phyloP scores from a whole-genome alignment of 2,329 filamentous ascomycete genomes.

The Cladosporium sp. region DNA sequence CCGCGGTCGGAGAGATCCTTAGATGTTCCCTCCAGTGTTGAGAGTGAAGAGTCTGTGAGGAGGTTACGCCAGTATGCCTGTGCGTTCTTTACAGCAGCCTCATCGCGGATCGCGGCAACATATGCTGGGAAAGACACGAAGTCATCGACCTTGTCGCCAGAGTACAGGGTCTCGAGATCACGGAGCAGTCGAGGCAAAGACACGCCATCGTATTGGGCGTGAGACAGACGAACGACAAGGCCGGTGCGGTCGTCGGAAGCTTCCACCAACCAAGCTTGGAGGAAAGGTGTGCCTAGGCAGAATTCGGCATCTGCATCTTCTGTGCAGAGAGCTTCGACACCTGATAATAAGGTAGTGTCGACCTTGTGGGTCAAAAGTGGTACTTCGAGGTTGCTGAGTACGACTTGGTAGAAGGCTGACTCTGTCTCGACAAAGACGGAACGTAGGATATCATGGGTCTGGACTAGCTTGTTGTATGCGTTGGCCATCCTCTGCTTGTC shows the following conservation, averaged over 20 bases:
- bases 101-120: neutral
- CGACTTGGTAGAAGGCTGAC: slow-evolving; percentile 9
- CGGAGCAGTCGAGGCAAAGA: slow-evolving; percentile 58
- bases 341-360: slow-evolving; percentile 21
- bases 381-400: slow-evolving; percentile 22
- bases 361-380: slow-evolving; percentile 29
- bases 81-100: neutral
- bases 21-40: neutral
- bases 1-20: slow-evolving; percentile 2
- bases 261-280: slow-evolving; percentile 29
- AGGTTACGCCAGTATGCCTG: slow-evolving; percentile 24
- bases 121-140: slow-evolving; percentile 18
- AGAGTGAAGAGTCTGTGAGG: slow-evolving; percentile 11
- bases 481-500: slow-evolving; percentile 52
- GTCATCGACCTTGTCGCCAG: neutral
- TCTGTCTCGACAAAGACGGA: slow-evolving; percentile 39
- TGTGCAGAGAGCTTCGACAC: slow-evolving; percentile 20
- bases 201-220: slow-evolving; percentile 48
- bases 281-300: slow-evolving; percentile 24
- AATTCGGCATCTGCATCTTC: slow-evolving; percentile 21
- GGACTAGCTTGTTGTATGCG: slow-evolving; percentile 59
- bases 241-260: slow-evolving; percentile 32
- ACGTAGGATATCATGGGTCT: slow-evolving; percentile 43
- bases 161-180: slow-evolving; percentile 51
- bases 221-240: slow-evolving; percentile 37